Percentiles rank a stretch among this genome's conserved stretches.
Evolutionary conservation across 2,329 filamentous ascomycete species (phyloP).

Genomic region (Fusarium acutatum): DNA sequence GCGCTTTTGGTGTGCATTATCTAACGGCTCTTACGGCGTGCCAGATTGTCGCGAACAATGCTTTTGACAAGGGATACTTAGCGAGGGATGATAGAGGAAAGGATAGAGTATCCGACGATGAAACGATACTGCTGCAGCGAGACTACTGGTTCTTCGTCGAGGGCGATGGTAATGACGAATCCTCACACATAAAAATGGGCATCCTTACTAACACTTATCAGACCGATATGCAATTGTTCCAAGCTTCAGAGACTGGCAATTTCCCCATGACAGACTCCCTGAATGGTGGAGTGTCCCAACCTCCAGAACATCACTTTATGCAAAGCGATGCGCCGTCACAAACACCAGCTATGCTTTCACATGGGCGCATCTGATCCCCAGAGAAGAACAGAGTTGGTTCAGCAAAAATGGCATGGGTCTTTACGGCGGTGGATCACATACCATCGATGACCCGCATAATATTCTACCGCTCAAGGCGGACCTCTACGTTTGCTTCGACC

Average conservation of each 20-base stretch:
- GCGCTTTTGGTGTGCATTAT: constrained; percentile 18
- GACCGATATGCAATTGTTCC: constrained; percentile 32
- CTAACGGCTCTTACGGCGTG: constrained; percentile 22
- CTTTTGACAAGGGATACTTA: constrained; percentile 8
- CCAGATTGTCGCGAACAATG: constrained; percentile 31
- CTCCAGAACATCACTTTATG: not conserved
- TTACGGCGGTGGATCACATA: constrained; percentile 28
- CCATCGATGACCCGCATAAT: constrained; percentile 26
- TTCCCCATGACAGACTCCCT: constrained; percentile 25
- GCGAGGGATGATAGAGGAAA: constrained; percentile 19
- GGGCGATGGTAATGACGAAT: constrained; percentile 3
- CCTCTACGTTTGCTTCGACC: constrained; percentile 32
- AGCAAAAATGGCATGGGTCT: constrained; percentile 31
- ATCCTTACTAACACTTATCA: not conserved
- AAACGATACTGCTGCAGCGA: constrained; percentile 13
- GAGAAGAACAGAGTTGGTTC: constrained; percentile 31
- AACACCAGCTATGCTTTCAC: constrained; percentile 34
- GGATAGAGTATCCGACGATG: not conserved
- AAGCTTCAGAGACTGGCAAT: constrained; percentile 31
- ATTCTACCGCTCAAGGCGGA: constrained; percentile 28
- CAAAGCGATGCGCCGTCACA: constrained; percentile 25
- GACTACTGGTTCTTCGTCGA: constrained; percentile 35
- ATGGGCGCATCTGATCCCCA: constrained; percentile 24
- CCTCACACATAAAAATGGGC: too few species aligned
- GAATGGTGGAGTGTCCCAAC: constrained; percentile 21